Percentiles rank a stretch among this genome's conserved stretches.
These are phyloP conservation scores for Exophiala oligosperma DNA, from an alignment of 2,329 filamentous ascomycete genomes.

Conservation along the genomic window DNA sequence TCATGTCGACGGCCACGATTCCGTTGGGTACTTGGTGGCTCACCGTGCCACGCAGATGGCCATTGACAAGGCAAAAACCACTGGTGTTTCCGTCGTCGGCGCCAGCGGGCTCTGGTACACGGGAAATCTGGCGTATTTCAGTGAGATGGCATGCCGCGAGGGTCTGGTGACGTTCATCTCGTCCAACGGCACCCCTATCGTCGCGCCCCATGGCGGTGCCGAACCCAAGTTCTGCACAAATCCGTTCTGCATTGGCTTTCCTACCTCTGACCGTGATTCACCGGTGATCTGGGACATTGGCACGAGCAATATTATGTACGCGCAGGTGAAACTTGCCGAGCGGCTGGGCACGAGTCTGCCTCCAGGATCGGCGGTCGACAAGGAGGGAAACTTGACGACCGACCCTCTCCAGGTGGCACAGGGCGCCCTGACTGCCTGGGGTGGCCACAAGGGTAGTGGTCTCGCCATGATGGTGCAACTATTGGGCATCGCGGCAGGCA, in stretches of 20 bases:
- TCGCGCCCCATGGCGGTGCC: conserved; percentile 13
- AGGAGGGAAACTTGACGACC: conserved; percentile 5
- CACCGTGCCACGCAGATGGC: conserved; percentile 7
- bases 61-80: conserved; percentile 7
- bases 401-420: conserved; percentile 9
- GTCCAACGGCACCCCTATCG: conserved; percentile 13
- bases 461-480: conserved; percentile 17
- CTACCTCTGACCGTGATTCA: conserved; percentile 1
- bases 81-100: conserved; percentile 42
- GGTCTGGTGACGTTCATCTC: conserved; percentile 12
- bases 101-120: conserved; percentile 42
- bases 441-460: conserved; percentile 10
- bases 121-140: conserved; percentile 14
- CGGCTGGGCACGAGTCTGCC: conserved; percentile 8
- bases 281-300: conserved; percentile 19
- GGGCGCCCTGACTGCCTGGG: conserved; percentile 11
- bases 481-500: conserved; percentile 8
- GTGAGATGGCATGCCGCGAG: conserved; percentile 11
- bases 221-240: conserved; percentile 19
- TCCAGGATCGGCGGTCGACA: conserved; percentile 8
- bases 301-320: conserved; percentile 16
- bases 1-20: conserved; percentile 12
- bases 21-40: conserved; percentile 12
- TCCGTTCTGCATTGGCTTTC: conserved; percentile 17
- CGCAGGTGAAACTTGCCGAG: conserved; percentile 10